A percentile compares a stretch with the other conserved stretches of the same genome.
Conservation (phyloP, 2,329 filamentous ascomycete species). For the Alternaria triticina region DNA sequence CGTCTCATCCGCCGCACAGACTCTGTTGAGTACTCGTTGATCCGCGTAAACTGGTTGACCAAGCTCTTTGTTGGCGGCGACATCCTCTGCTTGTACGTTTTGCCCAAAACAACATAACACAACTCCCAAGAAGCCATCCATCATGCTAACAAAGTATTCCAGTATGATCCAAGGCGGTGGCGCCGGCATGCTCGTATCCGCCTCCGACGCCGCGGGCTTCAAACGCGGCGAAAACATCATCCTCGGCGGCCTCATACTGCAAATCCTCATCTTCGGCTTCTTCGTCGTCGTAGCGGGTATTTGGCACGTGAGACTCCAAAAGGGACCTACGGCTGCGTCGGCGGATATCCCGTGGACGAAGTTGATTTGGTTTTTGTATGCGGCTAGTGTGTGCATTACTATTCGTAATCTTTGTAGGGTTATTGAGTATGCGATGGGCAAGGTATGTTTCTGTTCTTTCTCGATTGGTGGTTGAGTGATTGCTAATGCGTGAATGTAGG, state of each 20-base stretch:
- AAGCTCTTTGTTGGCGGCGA: constrained; percentile 64
- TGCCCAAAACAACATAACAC: background rate
- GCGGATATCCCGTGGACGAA: constrained; percentile 42
- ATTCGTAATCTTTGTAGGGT: constrained; percentile 56
- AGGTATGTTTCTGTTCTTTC: constrained; percentile 13
- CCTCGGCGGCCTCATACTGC: constrained; percentile 63
- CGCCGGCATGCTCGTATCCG: constrained; percentile 51
- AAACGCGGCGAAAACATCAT: constrained; percentile 60
- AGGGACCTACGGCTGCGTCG: constrained; percentile 33
- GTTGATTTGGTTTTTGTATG: constrained; percentile 47
- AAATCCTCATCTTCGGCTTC: constrained; percentile 64
- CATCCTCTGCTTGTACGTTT: constrained; percentile 55
- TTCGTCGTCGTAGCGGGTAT: constrained; percentile 59
- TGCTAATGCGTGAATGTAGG: constrained; percentile 19
- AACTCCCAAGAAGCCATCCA: background rate
- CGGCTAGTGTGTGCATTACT: constrained; percentile 52
- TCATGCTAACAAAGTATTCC: background rate
- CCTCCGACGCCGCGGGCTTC: constrained; percentile 27
- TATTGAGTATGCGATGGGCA: constrained; percentile 53
- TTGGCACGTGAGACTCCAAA: constrained; percentile 57
- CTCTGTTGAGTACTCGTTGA: constrained; percentile 52
- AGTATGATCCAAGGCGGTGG: constrained; percentile 56
- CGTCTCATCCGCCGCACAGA: constrained; percentile 51
- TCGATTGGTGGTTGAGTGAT: background rate
- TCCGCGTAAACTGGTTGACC: constrained; percentile 57